Conservation (phyloP, 371 early-diverging fungal species). For the Encephalitozoon hellem region DNA sequence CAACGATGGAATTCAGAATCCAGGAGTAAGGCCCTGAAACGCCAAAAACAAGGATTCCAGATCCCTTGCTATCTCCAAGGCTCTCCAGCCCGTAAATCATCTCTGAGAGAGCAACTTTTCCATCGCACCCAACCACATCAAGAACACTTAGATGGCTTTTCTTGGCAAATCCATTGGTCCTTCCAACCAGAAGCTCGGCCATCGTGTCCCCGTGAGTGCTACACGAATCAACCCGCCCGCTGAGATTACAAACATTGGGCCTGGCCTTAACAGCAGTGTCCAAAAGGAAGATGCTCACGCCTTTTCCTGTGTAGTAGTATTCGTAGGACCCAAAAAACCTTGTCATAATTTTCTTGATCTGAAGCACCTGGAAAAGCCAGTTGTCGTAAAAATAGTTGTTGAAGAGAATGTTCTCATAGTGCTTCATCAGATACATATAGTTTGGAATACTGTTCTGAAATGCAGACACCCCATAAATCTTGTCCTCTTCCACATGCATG, state of each 20-base stretch:
- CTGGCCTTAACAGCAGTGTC: constrained; percentile 42
- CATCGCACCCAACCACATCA: constrained; percentile 43
- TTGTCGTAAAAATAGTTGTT: constrained; percentile 48
- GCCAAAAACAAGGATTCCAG: constrained; percentile 46
- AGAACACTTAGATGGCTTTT: constrained; percentile 32
- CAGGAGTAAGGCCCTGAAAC: constrained; percentile 50
- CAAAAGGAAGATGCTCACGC: constrained; percentile 39
- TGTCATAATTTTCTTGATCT: constrained; percentile 28
- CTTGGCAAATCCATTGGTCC: constrained; percentile 49
- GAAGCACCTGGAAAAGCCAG: constrained; percentile 26
- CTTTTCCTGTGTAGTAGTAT: constrained; percentile 52
- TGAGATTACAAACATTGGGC: constrained; percentile 26
- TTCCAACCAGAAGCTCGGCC: constrained; percentile 18
- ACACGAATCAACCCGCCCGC: constrained; percentile 12
- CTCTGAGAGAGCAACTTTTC: constrained; percentile 41
- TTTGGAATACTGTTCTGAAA: constrained; percentile 28
- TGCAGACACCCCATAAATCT: neutral
- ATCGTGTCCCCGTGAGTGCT: constrained; percentile 36
- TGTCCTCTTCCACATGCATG: constrained; percentile 33
- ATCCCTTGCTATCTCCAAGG: constrained; percentile 3
- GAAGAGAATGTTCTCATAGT: constrained; percentile 40
- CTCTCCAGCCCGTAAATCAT: constrained; percentile 48
- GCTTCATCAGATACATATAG: constrained; percentile 42
- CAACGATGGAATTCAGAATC: constrained; percentile 42
- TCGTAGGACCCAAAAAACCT: constrained; percentile 33